Evolutionary conservation across 495 filamentous ascomycete genomes (phyloP).

Genomic region (Daldinia concentrica): DNA sequence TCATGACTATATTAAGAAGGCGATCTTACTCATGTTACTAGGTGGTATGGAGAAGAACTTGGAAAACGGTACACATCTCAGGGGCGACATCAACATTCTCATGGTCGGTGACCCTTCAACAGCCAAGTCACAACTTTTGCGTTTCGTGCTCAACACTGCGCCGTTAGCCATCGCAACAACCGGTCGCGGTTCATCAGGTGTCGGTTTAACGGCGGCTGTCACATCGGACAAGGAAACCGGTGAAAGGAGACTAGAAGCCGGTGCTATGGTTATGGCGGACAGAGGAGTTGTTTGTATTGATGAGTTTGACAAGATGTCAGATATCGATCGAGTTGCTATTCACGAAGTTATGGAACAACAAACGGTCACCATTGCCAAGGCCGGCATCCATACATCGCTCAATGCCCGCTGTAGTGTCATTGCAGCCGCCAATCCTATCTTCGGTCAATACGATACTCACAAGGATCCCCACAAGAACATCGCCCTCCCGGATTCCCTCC

Average conservation of each 20-base stretch:
- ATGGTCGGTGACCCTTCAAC: constrained; percentile 99
- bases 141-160: constrained; percentile 97
- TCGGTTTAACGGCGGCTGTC: constrained; percentile 97
- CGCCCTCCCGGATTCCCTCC: constrained; percentile 92
- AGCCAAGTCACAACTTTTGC: constrained; percentile 95
- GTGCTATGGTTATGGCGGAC: constrained; percentile 98
- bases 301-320: constrained; percentile 99
- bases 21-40: constrained; percentile 96
- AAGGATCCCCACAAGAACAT: constrained; percentile 99
- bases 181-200: constrained; percentile 94
- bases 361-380: constrained; percentile 98
- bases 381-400: constrained; percentile 96
- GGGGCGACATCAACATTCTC: constrained; percentile 98
- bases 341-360: constrained; percentile 99
- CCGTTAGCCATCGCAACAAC: constrained; percentile 97
- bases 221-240: constrained; percentile 98
- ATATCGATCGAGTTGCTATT: constrained; percentile 96
- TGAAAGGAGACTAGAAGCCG: constrained; percentile 92
- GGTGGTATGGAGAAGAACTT: constrained; percentile 99
- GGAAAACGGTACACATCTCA: constrained; percentile 96
- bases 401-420: constrained; percentile 98
- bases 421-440: constrained; percentile 96
- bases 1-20: constrained; percentile 98
- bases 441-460: constrained; percentile 97
- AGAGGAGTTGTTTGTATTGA: constrained; percentile 98